These are phyloP conservation scores for Calonectria pseudoturangicola DNA, from an alignment of 2,329 filamentous ascomycete species.

Conservation along the genomic window DNA sequence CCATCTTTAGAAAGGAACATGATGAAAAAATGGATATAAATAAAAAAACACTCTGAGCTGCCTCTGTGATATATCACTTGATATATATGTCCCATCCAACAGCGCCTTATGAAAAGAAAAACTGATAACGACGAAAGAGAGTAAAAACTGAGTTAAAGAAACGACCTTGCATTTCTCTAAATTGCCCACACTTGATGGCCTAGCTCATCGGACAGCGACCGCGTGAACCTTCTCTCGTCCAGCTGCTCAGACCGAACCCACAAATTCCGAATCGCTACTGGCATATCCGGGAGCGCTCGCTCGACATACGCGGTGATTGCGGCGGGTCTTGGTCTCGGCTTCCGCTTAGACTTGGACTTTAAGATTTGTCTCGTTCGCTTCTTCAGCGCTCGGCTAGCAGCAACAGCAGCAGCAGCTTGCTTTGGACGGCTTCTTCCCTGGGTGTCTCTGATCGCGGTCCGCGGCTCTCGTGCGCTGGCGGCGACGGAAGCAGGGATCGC, in stretches of 20 bases:
- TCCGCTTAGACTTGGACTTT: not conserved
- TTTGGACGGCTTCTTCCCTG: too few relatives aligned
- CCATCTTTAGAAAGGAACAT: not conserved
- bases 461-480: not conserved
- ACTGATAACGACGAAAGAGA: not conserved
- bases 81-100: not conserved
- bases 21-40: not conserved
- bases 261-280: conserved; percentile 50
- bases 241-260: conserved; percentile 39
- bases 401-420: not conserved
- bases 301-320: conserved; percentile 22
- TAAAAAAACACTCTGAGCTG: too few relatives aligned
- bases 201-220: not conserved
- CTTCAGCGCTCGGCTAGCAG: not conserved
- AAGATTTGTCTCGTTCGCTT: not conserved
- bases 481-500: not conserved
- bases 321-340: conserved; percentile 16
- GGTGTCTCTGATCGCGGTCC: not conserved
- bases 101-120: too few relatives aligned
- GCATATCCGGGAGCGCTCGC: conserved; percentile 42
- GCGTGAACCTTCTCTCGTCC: conserved; percentile 32
- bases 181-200: conserved; percentile 1
- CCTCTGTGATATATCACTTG: conserved; percentile 23
- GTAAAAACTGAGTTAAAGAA: not conserved
- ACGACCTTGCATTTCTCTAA: not conserved